Evolutionary conservation across 192 early-diverging fungal species (phyloP), one percentile per base, ranked within the genome.

Genomic region (Coemansia sp.): DNA sequence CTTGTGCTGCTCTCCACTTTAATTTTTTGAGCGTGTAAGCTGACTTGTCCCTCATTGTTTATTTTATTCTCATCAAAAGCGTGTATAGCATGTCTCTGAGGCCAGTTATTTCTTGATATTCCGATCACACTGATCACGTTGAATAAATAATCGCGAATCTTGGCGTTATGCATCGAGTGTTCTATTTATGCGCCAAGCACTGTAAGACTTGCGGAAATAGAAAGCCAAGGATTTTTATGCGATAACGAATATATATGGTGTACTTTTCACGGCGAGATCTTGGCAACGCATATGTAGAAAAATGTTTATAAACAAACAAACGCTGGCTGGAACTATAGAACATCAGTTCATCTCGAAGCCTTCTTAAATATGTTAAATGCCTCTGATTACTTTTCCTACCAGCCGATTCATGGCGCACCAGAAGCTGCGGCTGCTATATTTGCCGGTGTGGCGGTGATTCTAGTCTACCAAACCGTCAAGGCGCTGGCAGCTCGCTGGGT

Each of bases 301-400:
- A 35, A 35, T 35, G 32, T 35, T 35, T 35, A 35, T 35, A 35
- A 35, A 9, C 32, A 7, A 35, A 7, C 32, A 35, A 35, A 35
- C 32, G 6, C 5, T 35, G 32, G 32, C 32, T 35, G 8, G 9
- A 35, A 35, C 32, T 9, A 35, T 35, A 35, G 32, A 35, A 9
- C 32, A 35, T 35, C 32, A 35, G 32, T 35, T 35, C 32, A 10
- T 35, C 32, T 35, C 32, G 13, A 22, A 32, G 9, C 4, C 54
- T 3, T 29, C 3, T 8, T 18, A 9, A 57, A 1, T 23, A 57
- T 57, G 55, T 4, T 18, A 32, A 54, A 35, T 13, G 58, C 58
- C 13, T 13, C 51, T 20, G 61, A 68, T 27, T 68, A 68, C 43
- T 69, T 69, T 54, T 62, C 63, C 0, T 75, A 75, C 59, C 51